phyloP scores from a whole-genome alignment of 176 grass and related monocot genomes.

The Avena atlantica region DNA sequence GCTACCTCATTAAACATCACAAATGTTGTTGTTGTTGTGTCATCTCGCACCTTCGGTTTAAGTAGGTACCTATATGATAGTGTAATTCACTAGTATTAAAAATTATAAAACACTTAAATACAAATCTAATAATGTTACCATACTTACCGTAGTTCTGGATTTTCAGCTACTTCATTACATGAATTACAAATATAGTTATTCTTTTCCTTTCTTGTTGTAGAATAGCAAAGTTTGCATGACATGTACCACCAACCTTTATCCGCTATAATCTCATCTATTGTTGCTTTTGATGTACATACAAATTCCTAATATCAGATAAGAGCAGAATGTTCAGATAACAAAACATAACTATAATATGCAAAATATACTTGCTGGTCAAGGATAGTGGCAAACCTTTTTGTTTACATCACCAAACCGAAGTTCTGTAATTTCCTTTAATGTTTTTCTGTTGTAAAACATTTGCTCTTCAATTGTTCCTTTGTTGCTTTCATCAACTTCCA shows the following conservation, averaged over 20 bases:
- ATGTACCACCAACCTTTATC: neutral
- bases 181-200: neutral
- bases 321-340: neutral
- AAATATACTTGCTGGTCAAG: neutral
- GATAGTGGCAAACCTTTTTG: neutral
- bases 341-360: neutral
- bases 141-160: neutral
- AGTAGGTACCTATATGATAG: neutral
- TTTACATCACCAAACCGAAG: neutral
- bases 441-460: constrained; percentile 15
- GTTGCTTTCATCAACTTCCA: neutral
- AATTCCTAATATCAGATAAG: neutral
- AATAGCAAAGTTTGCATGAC: neutral
- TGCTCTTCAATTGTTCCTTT: neutral
- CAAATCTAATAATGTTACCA: neutral
- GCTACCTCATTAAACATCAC: neutral
- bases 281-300: neutral
- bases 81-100: neutral
- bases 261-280: neutral
- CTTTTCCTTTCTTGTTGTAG: neutral
- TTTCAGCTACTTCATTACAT: neutral
- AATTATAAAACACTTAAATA: neutral
- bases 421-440: neutral
- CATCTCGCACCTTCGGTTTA: neutral
- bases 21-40: neutral